These are phyloP conservation scores for Russula sp. DNA, from an alignment of 768 basidiomycete species.

Conservation along the genomic window DNA sequence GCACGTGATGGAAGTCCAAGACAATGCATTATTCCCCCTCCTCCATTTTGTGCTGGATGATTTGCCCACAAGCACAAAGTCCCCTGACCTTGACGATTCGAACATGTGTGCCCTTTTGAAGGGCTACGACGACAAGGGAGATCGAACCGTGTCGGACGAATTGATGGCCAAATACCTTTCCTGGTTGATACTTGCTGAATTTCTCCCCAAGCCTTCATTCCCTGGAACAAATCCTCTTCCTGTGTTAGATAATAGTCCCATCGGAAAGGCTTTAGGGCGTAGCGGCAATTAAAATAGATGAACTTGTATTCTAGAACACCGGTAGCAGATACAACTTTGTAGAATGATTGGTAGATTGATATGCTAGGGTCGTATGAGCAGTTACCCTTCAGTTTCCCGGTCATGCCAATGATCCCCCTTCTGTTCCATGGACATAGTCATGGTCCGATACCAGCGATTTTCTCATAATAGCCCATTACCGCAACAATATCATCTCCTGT, in stretches of 20 bases:
- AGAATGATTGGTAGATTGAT: neutral
- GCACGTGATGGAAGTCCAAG: conserved; percentile 90
- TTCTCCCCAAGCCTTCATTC: conserved; percentile 56
- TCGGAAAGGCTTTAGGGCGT: conserved; percentile 61
- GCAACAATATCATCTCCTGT: conserved; percentile 16
- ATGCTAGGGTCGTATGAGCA: neutral
- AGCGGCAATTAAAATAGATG: conserved; percentile 39
- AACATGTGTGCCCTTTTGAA: conserved; percentile 67
- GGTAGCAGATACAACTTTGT: neutral
- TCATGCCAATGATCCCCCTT: neutral
- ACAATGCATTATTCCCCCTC: conserved; percentile 95
- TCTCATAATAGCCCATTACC: conserved; percentile 14
- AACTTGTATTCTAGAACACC: neutral
- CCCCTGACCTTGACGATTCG: conserved; percentile 81
- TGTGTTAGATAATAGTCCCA: conserved; percentile 33
- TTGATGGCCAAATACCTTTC: conserved; percentile 85
- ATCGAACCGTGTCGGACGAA: conserved; percentile 61
- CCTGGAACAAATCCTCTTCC: conserved; percentile 43
- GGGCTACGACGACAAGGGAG: conserved; percentile 33
- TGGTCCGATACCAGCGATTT: neutral
- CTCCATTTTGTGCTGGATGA: conserved; percentile 97
- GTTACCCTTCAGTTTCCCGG: neutral
- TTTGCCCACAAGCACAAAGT: conserved; percentile 92
- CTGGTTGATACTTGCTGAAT: conserved; percentile 84
- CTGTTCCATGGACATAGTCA: neutral